phyloP scores from a whole-genome alignment of 2,329 filamentous ascomycete genomes.

The Monosporascus sp. region DNA sequence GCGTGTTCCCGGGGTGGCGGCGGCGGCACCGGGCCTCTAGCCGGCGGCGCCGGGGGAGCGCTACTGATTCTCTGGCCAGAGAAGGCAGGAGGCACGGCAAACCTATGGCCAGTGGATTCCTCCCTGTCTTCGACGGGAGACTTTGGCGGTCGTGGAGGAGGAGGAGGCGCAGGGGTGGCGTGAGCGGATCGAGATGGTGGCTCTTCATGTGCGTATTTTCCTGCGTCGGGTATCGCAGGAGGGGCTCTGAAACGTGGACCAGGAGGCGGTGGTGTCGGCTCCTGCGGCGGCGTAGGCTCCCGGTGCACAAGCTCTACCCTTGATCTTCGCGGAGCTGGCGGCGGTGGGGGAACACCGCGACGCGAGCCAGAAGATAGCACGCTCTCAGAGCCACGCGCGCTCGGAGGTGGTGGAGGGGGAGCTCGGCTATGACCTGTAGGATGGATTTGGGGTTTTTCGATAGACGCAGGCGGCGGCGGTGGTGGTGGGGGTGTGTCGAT shows the following conservation, averaged over 20 bases:
- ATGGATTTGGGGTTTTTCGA: constrained; percentile 16
- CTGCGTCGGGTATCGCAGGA: constrained; percentile 83
- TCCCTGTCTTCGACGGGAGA: constrained; percentile 63
- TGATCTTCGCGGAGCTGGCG: constrained; percentile 55
- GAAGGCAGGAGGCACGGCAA: constrained; percentile 78
- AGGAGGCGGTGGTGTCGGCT: constrained; percentile 65
- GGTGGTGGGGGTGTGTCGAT: constrained; percentile 38
- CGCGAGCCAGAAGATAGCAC: constrained; percentile 31
- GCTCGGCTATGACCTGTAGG: constrained; percentile 29
- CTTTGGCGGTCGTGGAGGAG: constrained; percentile 65
- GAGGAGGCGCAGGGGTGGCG: constrained; percentile 55
- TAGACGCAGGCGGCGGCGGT: constrained; percentile 29
- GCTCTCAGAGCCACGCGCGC: constrained; percentile 24
- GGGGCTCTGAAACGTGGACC: constrained; percentile 74
- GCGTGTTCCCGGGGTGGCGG: constrained; percentile 52
- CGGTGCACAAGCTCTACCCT: constrained; percentile 39
- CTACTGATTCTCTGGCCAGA: constrained; percentile 53
- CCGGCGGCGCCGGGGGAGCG: constrained; percentile 70
- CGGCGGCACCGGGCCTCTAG: constrained; percentile 65
- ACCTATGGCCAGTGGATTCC: constrained; percentile 48
- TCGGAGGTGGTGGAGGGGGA: constrained; percentile 32
- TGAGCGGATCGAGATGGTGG: constrained; percentile 36
- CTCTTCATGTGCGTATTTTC: constrained; percentile 66
- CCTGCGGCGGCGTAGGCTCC: constrained; percentile 58
- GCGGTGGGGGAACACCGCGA: constrained; percentile 45